Base-by-base conservation (phyloP, 2,329 filamentous ascomycete genomes). In the Aspergillus spinulosporus region DNA sequence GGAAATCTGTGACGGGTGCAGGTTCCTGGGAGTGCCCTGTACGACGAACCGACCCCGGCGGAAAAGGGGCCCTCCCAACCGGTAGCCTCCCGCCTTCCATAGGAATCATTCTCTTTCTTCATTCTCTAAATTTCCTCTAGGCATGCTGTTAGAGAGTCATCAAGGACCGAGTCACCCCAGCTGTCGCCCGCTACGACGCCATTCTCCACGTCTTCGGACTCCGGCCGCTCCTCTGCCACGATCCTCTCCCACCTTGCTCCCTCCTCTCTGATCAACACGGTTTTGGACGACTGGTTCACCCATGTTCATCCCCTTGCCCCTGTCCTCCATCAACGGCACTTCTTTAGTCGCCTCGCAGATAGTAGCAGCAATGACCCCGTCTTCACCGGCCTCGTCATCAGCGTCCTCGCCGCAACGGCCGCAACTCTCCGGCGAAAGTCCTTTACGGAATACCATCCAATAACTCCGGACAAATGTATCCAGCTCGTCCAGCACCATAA, bases 221-320 rank as follows among this genome's bases (percentile, higher is more conserved):
- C 34, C 34, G 7, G 9, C 7, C 11, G 4, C 9, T 37, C 34
- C 4, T 8, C 5, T 9, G 15, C 5, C 7, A 26, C 28, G 8
- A 29, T 45, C 43, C 43, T 45, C 21, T 8, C 15, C 7, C 21
- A 29, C 21, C 43, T 45, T 26, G 43, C 43, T 1, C 43, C 43
- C 28, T 28, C n/a, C 11, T 29, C 21, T 11, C 43, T 45, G 11
- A 45, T 45, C 15, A 11, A 9, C 5, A 29, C 43, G 21, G 43
- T 45, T n/a, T n/a, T 45, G 12, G 29, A 45, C 43, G 43, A 45
- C 43, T 45, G 43, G 43, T 45, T 45, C 21, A 45, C 43, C 8
- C 43, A 45, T 8, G 29, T 45, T 26, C 43, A 45, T 29, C 43
- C 43, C 3, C 43, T 45, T 29, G 43, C 43, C 7, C 43, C 43